Evolutionary conservation across 495 filamentous ascomycete genomes (phyloP).

Genomic region (Lepraria neglecta): DNA sequence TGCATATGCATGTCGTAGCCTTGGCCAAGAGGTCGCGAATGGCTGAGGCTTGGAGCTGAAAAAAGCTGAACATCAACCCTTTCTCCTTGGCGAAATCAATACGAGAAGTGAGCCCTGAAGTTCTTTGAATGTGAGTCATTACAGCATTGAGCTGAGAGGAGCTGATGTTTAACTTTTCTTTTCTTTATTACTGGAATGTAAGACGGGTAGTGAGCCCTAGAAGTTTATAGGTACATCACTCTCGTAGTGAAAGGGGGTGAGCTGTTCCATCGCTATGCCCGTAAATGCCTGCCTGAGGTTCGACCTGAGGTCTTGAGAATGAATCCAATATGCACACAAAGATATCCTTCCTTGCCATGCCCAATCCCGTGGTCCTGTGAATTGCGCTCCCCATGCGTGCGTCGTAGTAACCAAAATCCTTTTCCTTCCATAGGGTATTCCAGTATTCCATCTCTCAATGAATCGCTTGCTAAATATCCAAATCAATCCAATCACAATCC

Average conservation of each 20-base stretch:
- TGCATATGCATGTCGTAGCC: too few species aligned
- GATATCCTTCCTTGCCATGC: neutral
- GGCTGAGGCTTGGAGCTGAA: too few species aligned
- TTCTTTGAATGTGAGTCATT: too few species aligned
- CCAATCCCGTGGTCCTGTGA: too few species aligned
- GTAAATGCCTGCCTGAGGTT: constrained; percentile 9
- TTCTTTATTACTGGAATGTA: constrained; percentile 1
- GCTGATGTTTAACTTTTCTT: neutral
- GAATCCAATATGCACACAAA: neutral
- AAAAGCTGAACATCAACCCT: too few species aligned
- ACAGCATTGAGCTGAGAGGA: neutral
- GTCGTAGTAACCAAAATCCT: neutral
- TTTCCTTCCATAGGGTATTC: constrained; percentile 4
- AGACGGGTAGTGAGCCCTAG: constrained; percentile 5
- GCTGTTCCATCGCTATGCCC: too few species aligned
- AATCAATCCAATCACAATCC: neutral
- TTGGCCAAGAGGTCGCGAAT: too few species aligned
- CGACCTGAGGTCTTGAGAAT: neutral
- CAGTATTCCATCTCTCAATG: neutral
- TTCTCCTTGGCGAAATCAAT: too few species aligned
- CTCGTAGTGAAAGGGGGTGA: too few species aligned
- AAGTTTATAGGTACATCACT: neutral
- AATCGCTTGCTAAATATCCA: neutral
- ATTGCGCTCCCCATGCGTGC: too few species aligned
- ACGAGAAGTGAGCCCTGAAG: too few species aligned